A percentile compares a stretch with the other conserved stretches of the same genome.
Evolutionary conservation across 805 yeast genomes (phyloP).

Genomic region (Schwanniomyces occidentalis): DNA sequence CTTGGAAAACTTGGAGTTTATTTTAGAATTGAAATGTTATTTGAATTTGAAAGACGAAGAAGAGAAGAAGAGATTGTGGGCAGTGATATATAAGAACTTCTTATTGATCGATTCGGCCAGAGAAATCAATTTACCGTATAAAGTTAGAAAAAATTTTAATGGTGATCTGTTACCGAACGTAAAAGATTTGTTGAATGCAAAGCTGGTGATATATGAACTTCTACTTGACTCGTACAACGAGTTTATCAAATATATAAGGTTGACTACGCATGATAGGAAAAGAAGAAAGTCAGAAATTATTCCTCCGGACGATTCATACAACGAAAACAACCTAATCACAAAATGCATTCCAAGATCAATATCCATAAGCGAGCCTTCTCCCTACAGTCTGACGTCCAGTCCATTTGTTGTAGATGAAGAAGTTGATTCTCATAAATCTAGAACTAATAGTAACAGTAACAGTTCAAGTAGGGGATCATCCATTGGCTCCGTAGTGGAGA

Average conservation of each 20-base stretch:
- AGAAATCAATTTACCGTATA: conserved; percentile 36
- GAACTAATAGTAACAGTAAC: conserved; percentile 6
- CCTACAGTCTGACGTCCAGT: too few species aligned
- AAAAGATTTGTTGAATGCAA: conserved; percentile 14
- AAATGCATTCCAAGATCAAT: conserved; percentile 2
- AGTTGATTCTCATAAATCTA: too few species aligned
- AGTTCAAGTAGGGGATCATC: conserved; percentile 29
- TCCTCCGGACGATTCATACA: conserved; percentile 7
- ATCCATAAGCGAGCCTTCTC: too few species aligned
- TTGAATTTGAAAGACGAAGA: conserved; percentile 7
- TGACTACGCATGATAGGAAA: conserved; percentile 1
- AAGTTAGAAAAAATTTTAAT: conserved; percentile 18
- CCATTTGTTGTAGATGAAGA: conserved; percentile 14
- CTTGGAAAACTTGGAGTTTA: conserved; percentile 37
- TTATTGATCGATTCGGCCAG: conserved; percentile 27
- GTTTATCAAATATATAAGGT: conserved; percentile 19
- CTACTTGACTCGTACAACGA: conserved; percentile 33
- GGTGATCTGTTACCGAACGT: conserved; percentile 20
- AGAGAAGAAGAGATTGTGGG: conserved; percentile 23
- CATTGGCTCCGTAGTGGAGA: conserved; percentile 31
- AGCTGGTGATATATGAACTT: conserved; percentile 27
- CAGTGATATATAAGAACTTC: conserved; percentile 23
- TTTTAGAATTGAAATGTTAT: conserved; percentile 23
- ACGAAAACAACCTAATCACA: background rate
- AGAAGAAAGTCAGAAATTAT: conserved; percentile 15